Evolutionary conservation across 2,329 filamentous ascomycete species (phyloP).

Genomic region (Fusarium sp.): DNA sequence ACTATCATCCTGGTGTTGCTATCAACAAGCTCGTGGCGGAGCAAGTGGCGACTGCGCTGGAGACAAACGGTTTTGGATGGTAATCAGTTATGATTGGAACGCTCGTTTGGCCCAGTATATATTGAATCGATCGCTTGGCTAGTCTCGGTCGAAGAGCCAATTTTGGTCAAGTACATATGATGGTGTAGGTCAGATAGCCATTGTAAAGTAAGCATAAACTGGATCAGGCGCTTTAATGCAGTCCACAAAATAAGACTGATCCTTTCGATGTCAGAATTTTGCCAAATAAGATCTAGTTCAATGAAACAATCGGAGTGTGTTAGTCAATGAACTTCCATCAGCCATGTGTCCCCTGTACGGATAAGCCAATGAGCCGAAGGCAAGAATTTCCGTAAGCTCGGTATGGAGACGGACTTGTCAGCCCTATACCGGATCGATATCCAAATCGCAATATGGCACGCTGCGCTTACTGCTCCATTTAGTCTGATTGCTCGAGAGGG

Average conservation of each 20-base stretch:
- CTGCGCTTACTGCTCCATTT: not conserved
- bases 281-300: not conserved
- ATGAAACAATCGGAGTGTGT: not conserved
- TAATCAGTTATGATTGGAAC: not conserved
- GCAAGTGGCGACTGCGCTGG: conserved; percentile 48
- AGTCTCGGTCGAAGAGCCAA: not conserved
- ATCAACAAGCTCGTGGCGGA: conserved; percentile 56
- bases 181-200: not conserved
- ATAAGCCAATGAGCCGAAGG: not conserved
- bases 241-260: not conserved
- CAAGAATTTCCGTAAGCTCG: not conserved
- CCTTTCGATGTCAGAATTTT: not conserved
- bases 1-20: conserved; percentile 57
- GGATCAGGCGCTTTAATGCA: not conserved
- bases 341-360: too few species aligned
- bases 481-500: not conserved
- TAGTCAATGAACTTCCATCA: not conserved
- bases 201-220: not conserved
- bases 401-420: not conserved
- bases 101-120: not conserved
- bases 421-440: not conserved
- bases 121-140: not conserved
- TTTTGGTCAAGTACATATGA: not conserved
- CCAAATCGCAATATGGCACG: not conserved
- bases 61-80: conserved; percentile 7